Evolutionary conservation across 768 basidiomycete genomes (phyloP).

Genomic region (Boletus coccyginus): DNA sequence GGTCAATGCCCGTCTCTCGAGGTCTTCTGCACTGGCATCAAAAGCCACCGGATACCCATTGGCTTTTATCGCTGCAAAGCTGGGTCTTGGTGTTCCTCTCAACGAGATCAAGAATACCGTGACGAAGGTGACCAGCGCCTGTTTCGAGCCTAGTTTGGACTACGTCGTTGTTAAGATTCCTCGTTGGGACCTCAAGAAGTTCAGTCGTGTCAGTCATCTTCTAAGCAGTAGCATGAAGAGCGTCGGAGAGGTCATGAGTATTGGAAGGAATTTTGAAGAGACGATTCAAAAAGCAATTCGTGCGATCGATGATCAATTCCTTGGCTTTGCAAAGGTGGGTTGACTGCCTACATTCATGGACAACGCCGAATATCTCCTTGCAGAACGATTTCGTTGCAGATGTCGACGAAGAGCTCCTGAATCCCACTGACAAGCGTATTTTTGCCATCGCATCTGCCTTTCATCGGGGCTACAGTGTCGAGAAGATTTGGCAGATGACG

Average conservation of each 20-base stretch:
- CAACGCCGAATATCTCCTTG: background rate
- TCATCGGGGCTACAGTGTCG: slow-evolving; percentile 88
- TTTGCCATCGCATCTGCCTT: slow-evolving; percentile 96
- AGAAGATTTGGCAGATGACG: slow-evolving; percentile 97
- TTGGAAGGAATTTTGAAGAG: slow-evolving; percentile 97
- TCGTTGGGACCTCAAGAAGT: slow-evolving; percentile 99
- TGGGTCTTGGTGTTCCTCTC: slow-evolving; percentile 94
- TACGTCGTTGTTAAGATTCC: slow-evolving; percentile 99
- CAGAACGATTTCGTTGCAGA: slow-evolving; percentile 87
- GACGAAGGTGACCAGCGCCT: slow-evolving; percentile 93
- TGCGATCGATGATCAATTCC: slow-evolving; percentile 92
- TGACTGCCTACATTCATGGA: background rate
- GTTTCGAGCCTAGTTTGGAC: slow-evolving; percentile 97
- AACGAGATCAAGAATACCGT: slow-evolving; percentile 98
- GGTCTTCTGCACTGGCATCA: slow-evolving; percentile 95
- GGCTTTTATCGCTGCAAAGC: slow-evolving; percentile 97
- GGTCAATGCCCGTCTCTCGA: slow-evolving; percentile 97
- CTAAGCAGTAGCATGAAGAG: slow-evolving; percentile 98
- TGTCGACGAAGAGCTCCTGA: slow-evolving; percentile 88
- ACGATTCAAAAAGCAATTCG: slow-evolving; percentile 98
- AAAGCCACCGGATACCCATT: slow-evolving; percentile 98
- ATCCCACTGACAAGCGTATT: slow-evolving; percentile 96
- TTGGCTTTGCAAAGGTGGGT: slow-evolving; percentile 82
- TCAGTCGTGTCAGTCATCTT: slow-evolving; percentile 86
- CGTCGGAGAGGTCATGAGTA: slow-evolving; percentile 99